Base-by-base conservation (phyloP, 2,329 filamentous ascomycete genomes). In the Lasiodiplodia gonubiensis region DNA sequence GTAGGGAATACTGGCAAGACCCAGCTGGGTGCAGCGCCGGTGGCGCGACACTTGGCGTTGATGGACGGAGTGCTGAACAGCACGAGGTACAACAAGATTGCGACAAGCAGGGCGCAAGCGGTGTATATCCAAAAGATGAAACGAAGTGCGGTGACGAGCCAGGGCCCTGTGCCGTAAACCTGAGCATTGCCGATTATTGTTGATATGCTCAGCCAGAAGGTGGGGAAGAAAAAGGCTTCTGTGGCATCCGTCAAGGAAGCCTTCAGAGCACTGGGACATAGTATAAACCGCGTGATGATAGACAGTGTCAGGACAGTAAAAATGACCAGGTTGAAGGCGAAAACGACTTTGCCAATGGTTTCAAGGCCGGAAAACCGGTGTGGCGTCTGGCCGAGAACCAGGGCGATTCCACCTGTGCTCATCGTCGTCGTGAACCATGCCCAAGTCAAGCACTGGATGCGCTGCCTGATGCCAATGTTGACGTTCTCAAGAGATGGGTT, bases 1-100 rank as follows among this genome's bases (percentile, higher is more conserved):
- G 91, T 82, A 14, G 90, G 90, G 76, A 92, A 93, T 72, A 92
- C 89, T 48, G 90, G 90, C 5, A 93, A 80, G 66, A 92, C 86
- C 90, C 90, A 92, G 0, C 88, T 88, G 0, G 90, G 90, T 83
- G 90, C 91, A 86, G 92, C 91, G 46, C 85, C 87, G 65, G 88
- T 85, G n/a, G 92, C 78, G 5, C 81, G 82, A 68, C 88, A 89
- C 68, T 79, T 21, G 14, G 46, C 18, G 37, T 59, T 21, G 67
- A 11, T 74, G 72, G 86, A 85, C 4, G 80, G 78, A 3, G 85
- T 81, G n/a, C 25, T 49, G 55, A 67, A 49, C 37, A 92, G 80
- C 73, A 85, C 87, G 39, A 85, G 88, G 79, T 92, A 92, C 66
- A 81, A 80, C 68, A 79, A 77, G 25, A 77, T 71, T 11, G 79